Evolutionary conservation across 495 filamentous ascomycete species (phyloP).

Genomic region (Hyaloscypha variabilis): DNA sequence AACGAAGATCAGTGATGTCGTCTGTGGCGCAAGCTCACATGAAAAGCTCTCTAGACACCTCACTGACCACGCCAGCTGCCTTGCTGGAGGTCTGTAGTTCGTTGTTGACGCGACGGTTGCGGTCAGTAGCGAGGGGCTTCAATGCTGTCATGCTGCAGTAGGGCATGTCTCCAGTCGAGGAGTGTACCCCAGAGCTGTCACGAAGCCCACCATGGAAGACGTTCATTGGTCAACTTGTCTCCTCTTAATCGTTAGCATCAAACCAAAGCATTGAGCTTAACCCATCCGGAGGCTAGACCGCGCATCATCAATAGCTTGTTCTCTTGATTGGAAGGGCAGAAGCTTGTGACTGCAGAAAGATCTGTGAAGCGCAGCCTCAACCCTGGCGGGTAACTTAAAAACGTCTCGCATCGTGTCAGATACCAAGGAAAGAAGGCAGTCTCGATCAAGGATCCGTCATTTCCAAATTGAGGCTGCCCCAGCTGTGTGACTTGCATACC

Average conservation of each 20-base stretch:
- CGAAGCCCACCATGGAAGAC: not conserved
- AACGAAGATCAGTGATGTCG: conserved; percentile 15
- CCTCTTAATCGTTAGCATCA: not conserved
- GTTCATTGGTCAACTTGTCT: not conserved
- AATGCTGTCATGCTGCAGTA: not conserved
- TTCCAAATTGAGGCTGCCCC: too few relatives aligned
- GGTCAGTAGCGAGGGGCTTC: not conserved
- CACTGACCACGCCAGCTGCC: not conserved
- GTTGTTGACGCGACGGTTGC: not conserved
- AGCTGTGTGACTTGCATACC: too few relatives aligned
- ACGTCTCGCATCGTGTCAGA: too few relatives aligned
- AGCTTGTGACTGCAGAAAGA: not conserved
- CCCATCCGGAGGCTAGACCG: not conserved
- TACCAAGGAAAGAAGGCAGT: too few relatives aligned
- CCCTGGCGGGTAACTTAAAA: not conserved
- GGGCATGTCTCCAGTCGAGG: not conserved
- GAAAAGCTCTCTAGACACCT: not conserved
- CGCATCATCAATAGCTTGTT: not conserved
- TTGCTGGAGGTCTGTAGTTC: not conserved
- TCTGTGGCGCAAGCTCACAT: conserved; percentile 13
- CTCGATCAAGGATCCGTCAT: too few relatives aligned
- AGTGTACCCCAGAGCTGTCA: not conserved
- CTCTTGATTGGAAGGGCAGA: not conserved
- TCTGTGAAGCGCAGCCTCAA: not conserved
- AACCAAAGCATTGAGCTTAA: not conserved